Percentiles rank a stretch among this genome's conserved stretches.
These are phyloP conservation scores for Centella asiatica DNA, from an alignment of 129 eudicot species.

Conservation along the genomic window DNA sequence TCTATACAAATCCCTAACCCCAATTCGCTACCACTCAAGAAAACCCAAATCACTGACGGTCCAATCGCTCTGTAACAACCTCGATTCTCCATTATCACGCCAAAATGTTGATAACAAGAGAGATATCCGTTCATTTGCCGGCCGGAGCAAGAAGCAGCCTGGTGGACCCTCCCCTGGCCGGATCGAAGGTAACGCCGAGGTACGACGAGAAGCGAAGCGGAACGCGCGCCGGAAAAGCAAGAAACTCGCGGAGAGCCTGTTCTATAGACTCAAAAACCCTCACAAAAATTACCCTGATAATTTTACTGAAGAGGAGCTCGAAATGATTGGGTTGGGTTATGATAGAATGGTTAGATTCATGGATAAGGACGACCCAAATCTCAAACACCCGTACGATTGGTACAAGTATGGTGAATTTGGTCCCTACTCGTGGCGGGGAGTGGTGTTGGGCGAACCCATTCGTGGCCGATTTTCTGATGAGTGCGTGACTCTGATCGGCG, in stretches of 20 bases:
- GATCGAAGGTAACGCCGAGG: constrained; percentile 63
- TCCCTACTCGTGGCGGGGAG: constrained; percentile 95
- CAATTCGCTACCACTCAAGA: constrained; percentile 15
- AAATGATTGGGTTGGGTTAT: constrained; percentile 89
- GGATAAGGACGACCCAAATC: constrained; percentile 85
- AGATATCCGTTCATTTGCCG: constrained; percentile 65
- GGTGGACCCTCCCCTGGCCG: constrained; percentile 57
- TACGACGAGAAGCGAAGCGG: constrained; percentile 61
- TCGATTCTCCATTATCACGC: constrained; percentile 14
- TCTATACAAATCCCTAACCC: constrained; percentile 31
- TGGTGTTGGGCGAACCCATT: constrained; percentile 86
- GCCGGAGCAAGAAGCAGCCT: constrained; percentile 65
- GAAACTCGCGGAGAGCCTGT: constrained; percentile 64
- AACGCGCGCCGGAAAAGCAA: constrained; percentile 63
- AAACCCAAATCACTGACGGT: constrained; percentile 23
- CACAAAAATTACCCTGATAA: constrained; percentile 71
- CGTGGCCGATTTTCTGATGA: constrained; percentile 74
- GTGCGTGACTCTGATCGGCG: constrained; percentile 60
- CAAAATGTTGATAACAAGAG: constrained; percentile 26
- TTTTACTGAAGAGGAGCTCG: constrained; percentile 73
- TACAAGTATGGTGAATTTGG: constrained; percentile 92
- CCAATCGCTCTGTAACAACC: constrained; percentile 3
- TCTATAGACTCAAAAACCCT: constrained; percentile 80
- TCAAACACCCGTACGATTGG: constrained; percentile 93
- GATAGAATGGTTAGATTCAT: constrained; percentile 92